Evolutionary conservation across 495 filamentous ascomycete species (phyloP), one percentile per base, ranked within the genome.

Genomic region (Penicillium silybi): DNA sequence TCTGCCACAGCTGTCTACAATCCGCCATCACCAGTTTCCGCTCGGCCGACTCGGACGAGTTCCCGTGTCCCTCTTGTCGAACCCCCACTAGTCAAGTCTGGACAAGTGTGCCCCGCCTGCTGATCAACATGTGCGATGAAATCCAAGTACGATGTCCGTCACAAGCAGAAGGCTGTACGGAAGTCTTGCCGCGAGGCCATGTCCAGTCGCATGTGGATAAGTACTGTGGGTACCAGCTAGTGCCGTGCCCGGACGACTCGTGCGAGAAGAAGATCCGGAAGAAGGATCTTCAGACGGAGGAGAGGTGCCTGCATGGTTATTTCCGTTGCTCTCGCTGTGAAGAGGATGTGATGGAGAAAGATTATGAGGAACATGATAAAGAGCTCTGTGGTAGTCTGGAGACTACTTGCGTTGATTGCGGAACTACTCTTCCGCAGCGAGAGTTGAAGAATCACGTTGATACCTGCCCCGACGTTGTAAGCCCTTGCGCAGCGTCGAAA

Each of bases 71-170:
- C 39, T 69, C 65, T 19, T 79, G 75, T 61, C 74, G 75, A 19
- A 64, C 68, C 35, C 70, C 67, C 50, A 67, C 72, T 17, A 54
- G 45, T 20, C 65, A 63, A 15, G 54, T 72, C 41, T 73, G 67
- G 41, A 63, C 61, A 37, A 73, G 64, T 46, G 75, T 80, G 9
- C 76, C 80, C 48, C 76, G 75, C 55, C 66, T 84, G n/a, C 53
- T 86, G 49, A 65, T 71, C 53, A 78, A 78, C 40, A 83, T 95
- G 73, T 82, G 92, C 38, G 87, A 93, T 58, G 88, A 85, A 49
- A 77, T 96, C 18, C 62, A 74, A 29, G 90, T 90, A 52, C 78
- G 77, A 49, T 95, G 90, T 66, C 88, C 88, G 0, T 83, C 85
- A 40, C 63, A 60, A 7, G 50, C 62, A 16, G 75, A 78, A 18